phyloP scores from a whole-genome alignment of 2,329 filamentous ascomycete genomes.

The Leptographium wingfieldii region DNA sequence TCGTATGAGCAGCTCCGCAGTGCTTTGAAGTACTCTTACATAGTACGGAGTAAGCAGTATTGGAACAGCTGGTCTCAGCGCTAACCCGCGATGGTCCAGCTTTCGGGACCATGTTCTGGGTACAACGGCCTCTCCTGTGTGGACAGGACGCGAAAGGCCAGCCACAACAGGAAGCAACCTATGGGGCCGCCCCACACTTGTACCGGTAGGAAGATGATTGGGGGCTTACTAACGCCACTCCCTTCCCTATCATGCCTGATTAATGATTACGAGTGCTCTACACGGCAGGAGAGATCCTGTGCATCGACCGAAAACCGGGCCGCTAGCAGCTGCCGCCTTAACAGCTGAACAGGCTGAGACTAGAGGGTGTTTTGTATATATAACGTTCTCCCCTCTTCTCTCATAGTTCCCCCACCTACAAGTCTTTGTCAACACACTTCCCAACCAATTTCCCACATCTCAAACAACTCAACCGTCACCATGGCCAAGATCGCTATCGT shows the following conservation, averaged over 20 bases:
- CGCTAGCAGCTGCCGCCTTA: background rate
- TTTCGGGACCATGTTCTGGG: background rate
- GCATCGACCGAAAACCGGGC: background rate
- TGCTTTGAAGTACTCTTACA: background rate
- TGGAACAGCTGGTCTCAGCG: background rate
- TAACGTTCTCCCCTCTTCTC: background rate
- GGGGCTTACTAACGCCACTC: background rate
- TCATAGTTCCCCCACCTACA: background rate
- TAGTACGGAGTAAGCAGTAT: too few species aligned
- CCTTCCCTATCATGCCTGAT: background rate
- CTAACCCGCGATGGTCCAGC: background rate
- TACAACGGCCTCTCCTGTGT: background rate
- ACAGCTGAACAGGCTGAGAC: background rate
- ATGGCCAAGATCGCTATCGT: constrained; percentile 93
- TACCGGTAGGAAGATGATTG: background rate
- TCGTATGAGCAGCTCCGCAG: background rate
- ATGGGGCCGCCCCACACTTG: background rate
- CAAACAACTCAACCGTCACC: constrained; percentile 21
- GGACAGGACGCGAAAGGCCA: background rate
- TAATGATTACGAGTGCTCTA: background rate
- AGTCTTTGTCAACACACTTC: background rate
- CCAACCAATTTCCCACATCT: background rate
- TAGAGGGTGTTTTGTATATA: background rate
- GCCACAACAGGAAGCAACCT: background rate
- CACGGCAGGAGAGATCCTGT: background rate